Evolutionary conservation across 1,284 basidiomycete genomes (phyloP), one percentile per base, ranked within the genome.

Genomic region (Cystobasidium sp.): DNA sequence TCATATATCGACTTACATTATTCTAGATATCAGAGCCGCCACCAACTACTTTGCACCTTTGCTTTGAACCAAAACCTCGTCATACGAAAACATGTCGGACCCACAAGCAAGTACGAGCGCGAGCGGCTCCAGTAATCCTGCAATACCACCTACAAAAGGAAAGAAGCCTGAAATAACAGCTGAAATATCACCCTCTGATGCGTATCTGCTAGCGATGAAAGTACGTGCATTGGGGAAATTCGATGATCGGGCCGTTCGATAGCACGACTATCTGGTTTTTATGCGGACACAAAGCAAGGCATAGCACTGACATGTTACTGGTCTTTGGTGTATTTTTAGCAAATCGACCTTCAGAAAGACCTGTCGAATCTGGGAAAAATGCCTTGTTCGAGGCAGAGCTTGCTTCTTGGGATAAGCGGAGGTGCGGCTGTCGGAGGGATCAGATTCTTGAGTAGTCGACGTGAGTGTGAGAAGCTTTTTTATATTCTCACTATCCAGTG

Each of bases 341-440:
- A 67, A 70, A 75, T 75, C 12, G 69, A 75, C 44, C 64, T 58
- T 6, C 46, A 52, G 53, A 73, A 75, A 18, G 75, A 75, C 51
- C 37, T 75, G 12, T 39, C 63, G 18, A 62, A 55, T 31, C 61
- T 75, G 16, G 51, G 51, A 8, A 49, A 20, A 18, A 68, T 58
- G 69, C 75, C 75, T 44, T 75, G 75, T 64, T 53, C 69, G 22
- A 73, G 74, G 20, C 68, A 71, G 52, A 61, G 67, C 24, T 66
- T 76, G 24, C 61, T 76, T 3, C 65, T 76, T 12, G 75, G 75
- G 24, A 76, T 76, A 16, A 56, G 68, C 4, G 75, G 75, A 44
- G 75, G 75, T 44, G 51, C 58, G 9, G 70, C 59, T 9, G 63
- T 76, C 12, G 75, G 75, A 7, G 65, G 65, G 1, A 76, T 74